Conservation (phyloP, 2,329 filamentous ascomycete species). For the Metarhizium robertsii region DNA sequence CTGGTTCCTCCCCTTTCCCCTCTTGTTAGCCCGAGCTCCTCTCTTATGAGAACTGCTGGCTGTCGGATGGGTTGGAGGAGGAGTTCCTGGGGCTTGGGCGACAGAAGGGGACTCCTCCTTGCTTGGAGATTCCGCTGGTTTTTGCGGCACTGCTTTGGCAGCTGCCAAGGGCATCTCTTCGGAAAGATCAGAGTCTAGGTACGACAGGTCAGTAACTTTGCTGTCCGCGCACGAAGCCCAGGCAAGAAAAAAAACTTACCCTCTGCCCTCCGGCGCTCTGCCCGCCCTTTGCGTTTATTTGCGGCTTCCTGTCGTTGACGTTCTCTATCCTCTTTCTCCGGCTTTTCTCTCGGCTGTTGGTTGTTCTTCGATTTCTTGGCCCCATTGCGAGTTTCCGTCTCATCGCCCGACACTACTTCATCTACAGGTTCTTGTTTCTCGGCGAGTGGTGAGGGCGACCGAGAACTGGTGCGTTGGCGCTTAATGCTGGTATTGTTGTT, state of each 20-base stretch:
- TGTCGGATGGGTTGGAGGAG: conserved; percentile 34
- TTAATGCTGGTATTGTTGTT: conserved; percentile 68
- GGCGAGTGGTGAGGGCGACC: conserved; percentile 51
- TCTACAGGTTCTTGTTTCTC: conserved; percentile 37
- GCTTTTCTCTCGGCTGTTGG: conserved; percentile 52
- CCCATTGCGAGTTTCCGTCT: conserved; percentile 39
- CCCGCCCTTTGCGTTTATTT: conserved; percentile 71
- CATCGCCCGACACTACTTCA: conserved; percentile 65
- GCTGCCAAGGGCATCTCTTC: conserved; percentile 53
- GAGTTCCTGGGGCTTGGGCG: conserved; percentile 27
- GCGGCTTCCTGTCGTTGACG: conserved; percentile 63
- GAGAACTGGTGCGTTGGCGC: conserved; percentile 73
- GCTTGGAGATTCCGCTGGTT: conserved; percentile 20
- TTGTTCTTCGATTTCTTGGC: conserved; percentile 52
- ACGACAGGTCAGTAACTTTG: neutral
- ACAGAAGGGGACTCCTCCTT: conserved; percentile 19
- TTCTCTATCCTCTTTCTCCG: conserved; percentile 67
- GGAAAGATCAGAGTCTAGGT: conserved; percentile 59
- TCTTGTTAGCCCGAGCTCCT: conserved; percentile 52
- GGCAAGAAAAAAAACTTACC: conserved; percentile 40
- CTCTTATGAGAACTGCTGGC: conserved; percentile 46
- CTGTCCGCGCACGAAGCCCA: neutral
- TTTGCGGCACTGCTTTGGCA: conserved; percentile 16
- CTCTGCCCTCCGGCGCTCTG: conserved; percentile 71
- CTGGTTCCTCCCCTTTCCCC: conserved; percentile 68